Conservation (phyloP, 2,329 filamentous ascomycete genomes). For the Fusarium armeniacum region DNA sequence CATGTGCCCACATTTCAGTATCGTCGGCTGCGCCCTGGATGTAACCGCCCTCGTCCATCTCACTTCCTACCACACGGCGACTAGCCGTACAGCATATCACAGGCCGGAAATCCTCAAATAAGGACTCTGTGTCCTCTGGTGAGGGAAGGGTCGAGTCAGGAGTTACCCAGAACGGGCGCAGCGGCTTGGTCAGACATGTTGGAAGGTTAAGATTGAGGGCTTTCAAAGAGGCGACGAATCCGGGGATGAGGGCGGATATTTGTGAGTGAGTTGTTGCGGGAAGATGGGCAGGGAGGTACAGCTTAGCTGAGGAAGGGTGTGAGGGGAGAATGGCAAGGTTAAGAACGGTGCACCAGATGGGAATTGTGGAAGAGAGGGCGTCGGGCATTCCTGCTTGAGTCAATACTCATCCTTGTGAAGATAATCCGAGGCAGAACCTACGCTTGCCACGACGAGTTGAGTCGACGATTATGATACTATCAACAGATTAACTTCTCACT, state of each 20-base stretch:
- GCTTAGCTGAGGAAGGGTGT: conserved; percentile 59
- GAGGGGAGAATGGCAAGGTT: conserved; percentile 83
- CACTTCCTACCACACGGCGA: conserved; percentile 75
- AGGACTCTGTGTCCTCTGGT: conserved; percentile 45
- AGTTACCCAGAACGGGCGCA: conserved; percentile 85
- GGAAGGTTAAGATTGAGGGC: conserved; percentile 72
- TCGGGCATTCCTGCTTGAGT: conserved; percentile 81
- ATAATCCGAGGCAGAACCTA: conserved; percentile 54
- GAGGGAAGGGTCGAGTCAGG: conserved; percentile 69
- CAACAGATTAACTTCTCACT: conserved; percentile 3
- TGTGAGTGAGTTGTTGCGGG: conserved; percentile 82
- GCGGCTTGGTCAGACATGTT: conserved; percentile 74
- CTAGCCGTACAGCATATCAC: conserved; percentile 91
- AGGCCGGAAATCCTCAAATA: conserved; percentile 74
- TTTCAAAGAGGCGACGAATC: conserved; percentile 65
- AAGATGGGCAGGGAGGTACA: conserved; percentile 80
- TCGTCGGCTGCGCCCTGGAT: conserved; percentile 97
- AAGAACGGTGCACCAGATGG: conserved; percentile 91
- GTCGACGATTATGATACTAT: conserved; percentile 85
- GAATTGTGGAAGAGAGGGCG: conserved; percentile 91
- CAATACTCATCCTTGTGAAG: neutral
- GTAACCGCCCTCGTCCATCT: conserved; percentile 75
- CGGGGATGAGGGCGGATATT: conserved; percentile 73
- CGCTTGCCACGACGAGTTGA: conserved; percentile 92
- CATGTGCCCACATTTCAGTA: conserved; percentile 90